phyloP scores from a whole-genome alignment of 192 early-diverging fungal species.

The Backusella parvicylindrica region DNA sequence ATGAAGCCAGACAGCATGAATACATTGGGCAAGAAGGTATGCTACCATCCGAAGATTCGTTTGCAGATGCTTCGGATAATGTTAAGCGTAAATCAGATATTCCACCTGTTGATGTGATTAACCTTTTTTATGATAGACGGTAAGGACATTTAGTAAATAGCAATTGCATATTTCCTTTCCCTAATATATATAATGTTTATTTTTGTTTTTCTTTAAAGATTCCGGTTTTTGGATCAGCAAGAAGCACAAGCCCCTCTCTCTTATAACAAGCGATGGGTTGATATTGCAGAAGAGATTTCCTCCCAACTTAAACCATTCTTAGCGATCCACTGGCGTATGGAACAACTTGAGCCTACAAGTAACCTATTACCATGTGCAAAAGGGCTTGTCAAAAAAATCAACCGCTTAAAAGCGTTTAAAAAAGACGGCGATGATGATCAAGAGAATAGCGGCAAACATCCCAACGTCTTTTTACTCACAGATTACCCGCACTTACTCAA shows the following conservation, averaged over 20 bases:
- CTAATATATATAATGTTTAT: neutral
- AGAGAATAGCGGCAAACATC: neutral
- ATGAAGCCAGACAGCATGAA: conserved; percentile 1
- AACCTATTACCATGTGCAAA: conserved; percentile 31
- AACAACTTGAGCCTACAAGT: conserved; percentile 9
- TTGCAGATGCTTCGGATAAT: neutral
- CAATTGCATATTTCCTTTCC: no score
- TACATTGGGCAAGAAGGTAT: neutral
- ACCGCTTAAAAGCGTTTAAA: neutral
- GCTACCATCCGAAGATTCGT: neutral
- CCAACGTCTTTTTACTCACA: conserved; percentile 34
- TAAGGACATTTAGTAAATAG: no score
- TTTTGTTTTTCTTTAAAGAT: conserved; percentile 3
- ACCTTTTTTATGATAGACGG: conserved; percentile 37
- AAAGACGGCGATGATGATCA: neutral
- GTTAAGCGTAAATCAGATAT: neutral
- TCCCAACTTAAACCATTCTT: conserved; percentile 29
- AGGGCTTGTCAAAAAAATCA: conserved; percentile 18
- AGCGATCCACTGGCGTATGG: conserved; percentile 44
- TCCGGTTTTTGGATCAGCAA: conserved; percentile 21
- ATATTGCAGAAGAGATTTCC: conserved; percentile 25
- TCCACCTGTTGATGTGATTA: conserved; percentile 20
- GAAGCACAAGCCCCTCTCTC: conserved; percentile 16
- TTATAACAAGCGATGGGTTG: conserved; percentile 21
- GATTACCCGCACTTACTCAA: conserved; percentile 39